Percentiles rank a stretch among this genome's conserved stretches.
Evolutionary conservation across 176 grass and related monocot genomes (phyloP).

Genomic region (Sorghum bicolor): Sorghum_bicolor_NCBIv3 NC_012878.2:53001501-53002000

Average conservation of each 20-base stretch:
- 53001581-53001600: neutral
- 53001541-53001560: neutral
- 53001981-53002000: conserved; percentile 57
- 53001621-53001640: conserved; percentile 71
- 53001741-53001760: conserved; percentile 24
- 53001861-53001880: neutral
- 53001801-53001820: neutral
- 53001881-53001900: neutral
- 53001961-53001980: conserved; percentile 22
- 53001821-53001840: neutral
- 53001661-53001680: conserved; percentile 57
- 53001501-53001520: conserved; percentile 17
- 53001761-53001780: neutral
- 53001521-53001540: neutral
- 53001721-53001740: conserved; percentile 77
- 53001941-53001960: conserved; percentile 40
- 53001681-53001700: conserved; percentile 47
- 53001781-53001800: neutral
- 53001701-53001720: conserved; percentile 71
- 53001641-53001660: conserved; percentile 54
- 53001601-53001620: conserved; percentile 26
- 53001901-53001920: conserved; percentile 36
- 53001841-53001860: neutral
- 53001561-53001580: neutral
- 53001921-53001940: conserved; percentile 30